Evolutionary conservation across 2,329 filamentous ascomycete genomes (phyloP), one percentile per base, ranked within the genome.

Genomic region (Ceratocystis variospora): DNA sequence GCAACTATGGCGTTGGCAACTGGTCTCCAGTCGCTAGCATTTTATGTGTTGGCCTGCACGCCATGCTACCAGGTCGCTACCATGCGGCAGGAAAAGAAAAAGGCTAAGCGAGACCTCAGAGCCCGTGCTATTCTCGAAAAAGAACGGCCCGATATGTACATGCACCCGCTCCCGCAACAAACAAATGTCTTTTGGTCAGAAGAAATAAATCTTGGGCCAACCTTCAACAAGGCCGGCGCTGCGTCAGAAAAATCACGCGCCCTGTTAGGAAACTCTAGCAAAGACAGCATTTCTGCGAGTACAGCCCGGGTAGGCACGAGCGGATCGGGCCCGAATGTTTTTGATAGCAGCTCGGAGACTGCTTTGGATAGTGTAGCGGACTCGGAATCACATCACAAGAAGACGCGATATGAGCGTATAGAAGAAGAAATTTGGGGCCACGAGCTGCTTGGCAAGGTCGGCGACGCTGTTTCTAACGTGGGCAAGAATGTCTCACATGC

Each of bases 141-240:
- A 65, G 84, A 90, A 70, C 84, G 91, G 73, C 89, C 89, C 0
- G 84, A 83, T 50, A 75, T 85, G 10, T 94, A 96, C 74, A 81
- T 85, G 63, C 91, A 96, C 72, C 91, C 88, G 1, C 84, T 85
- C 57, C 89, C 90, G 0, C 94, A 90, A 71, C 87, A 86, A 72
- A 96, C 90, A 33, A 96, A 96, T 72, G 87, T 87, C 12, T 90
- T 89, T 76, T 96, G 92, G 92, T 79, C 82, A 41, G 88, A 94
- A 73, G 92, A 96, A 75, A 95, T 96, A 70, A 80, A 80, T 69
- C 81, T 92, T 76, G 92, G 92, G 0, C 92, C 92, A 1, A 85
- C 83, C 2, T 81, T 88, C 45, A 86, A 86, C 41, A 86, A 86
- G 71, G 81, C 86, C n/a, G 74, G 74, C 59, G 67, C 66, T 19